phyloP scores from a whole-genome alignment of 78 protist genomes.

The Emiliania huxleyi region DNA sequence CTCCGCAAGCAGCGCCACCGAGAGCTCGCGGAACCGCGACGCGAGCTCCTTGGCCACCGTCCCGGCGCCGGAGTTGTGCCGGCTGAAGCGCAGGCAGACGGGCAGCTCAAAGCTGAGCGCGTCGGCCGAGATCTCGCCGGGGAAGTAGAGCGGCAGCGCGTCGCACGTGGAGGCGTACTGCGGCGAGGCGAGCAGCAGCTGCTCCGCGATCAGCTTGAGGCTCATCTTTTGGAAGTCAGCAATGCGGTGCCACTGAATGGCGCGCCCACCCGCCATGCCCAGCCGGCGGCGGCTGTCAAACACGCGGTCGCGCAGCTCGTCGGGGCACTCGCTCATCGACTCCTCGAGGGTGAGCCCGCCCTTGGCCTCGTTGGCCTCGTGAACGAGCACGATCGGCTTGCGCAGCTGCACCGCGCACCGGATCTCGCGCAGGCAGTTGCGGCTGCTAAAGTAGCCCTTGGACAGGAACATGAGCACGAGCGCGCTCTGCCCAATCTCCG shows the following conservation, averaged over 20 bases:
- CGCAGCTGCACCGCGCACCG: background rate
- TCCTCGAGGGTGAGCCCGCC: background rate
- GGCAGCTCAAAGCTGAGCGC: too few species aligned
- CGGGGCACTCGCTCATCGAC: background rate
- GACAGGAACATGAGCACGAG: background rate
- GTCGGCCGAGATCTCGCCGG: too few species aligned
- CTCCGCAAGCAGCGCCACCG: too few species aligned
- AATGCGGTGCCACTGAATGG: background rate
- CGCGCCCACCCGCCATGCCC: too few species aligned
- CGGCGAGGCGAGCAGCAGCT: background rate
- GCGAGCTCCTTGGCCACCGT: too few species aligned
- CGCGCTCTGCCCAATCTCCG: background rate
- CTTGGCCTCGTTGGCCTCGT: background rate
- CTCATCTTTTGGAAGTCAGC: background rate
- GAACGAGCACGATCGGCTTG: background rate
- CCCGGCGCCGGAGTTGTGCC: too few species aligned
- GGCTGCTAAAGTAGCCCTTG: background rate
- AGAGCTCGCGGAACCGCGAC: too few species aligned
- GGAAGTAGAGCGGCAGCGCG: too few species aligned
- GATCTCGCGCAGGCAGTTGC: slow-evolving; percentile 7
- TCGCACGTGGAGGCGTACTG: too few species aligned
- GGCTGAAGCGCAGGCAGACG: too few species aligned
- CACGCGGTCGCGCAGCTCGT: background rate
- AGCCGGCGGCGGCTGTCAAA: background rate
- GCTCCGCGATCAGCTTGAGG: background rate